Percentiles rank a stretch among this genome's conserved stretches.
Conservation (phyloP, 352 stramenopile species). For the Phytopythium chamaehyphon region DNA sequence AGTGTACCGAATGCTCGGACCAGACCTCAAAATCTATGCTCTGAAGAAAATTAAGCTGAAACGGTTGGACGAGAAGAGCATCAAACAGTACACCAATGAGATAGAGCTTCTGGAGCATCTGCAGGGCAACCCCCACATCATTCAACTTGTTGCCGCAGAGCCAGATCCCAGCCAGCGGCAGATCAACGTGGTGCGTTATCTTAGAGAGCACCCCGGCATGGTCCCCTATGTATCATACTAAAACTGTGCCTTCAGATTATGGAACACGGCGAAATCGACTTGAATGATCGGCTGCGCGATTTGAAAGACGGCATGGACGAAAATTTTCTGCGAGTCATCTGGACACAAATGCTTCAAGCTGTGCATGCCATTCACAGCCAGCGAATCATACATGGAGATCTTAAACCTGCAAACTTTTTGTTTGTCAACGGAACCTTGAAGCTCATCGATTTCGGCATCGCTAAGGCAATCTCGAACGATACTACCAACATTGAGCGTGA, state of each 20-base stretch:
- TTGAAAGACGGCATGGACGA: conserved; percentile 88
- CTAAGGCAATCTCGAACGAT: conserved; percentile 96
- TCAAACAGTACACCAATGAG: conserved; percentile 97
- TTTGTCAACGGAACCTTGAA: conserved; percentile 96
- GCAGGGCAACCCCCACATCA: conserved; percentile 95
- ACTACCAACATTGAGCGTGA: conserved; percentile 97
- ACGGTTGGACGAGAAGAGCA: conserved; percentile 83
- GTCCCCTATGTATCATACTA: no score
- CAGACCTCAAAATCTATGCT: conserved; percentile 93
- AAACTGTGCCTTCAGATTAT: conserved; percentile 94
- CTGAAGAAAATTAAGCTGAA: conserved; percentile 98
- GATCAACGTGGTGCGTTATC: conserved; percentile 60
- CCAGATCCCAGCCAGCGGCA: conserved; percentile 81
- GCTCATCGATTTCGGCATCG: conserved; percentile 98
- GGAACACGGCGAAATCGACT: conserved; percentile 97
- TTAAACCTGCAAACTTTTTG: conserved; percentile 97
- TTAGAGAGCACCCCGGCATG: no score
- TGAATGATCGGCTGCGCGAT: conserved; percentile 91
- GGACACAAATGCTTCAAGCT: conserved; percentile 98
- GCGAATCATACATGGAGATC: conserved; percentile 94
- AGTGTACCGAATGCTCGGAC: conserved; percentile 94
- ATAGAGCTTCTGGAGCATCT: conserved; percentile 93
- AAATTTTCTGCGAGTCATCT: conserved; percentile 97
- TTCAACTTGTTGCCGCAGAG: conserved; percentile 93
- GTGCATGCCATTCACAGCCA: conserved; percentile 96